Percentiles rank a stretch among this genome's conserved stretches.
These are phyloP conservation scores for Sphagnum tenellum DNA, from an alignment of 225 moss, liverwort and hornwort genomes.

Conservation along the genomic window DNA sequence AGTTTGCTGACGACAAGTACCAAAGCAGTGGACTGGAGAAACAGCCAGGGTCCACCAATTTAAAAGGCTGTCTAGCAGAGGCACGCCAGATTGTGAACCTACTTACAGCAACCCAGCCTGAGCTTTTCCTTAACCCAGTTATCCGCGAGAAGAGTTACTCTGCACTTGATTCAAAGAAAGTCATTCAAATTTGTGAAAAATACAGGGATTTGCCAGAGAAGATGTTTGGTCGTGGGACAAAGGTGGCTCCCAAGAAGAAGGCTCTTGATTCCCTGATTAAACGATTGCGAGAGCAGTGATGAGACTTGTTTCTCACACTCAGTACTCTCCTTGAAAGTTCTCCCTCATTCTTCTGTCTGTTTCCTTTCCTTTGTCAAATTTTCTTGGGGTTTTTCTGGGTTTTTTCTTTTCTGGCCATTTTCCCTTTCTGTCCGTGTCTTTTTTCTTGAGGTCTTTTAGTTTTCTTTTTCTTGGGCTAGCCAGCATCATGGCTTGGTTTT, in stretches of 20 bases:
- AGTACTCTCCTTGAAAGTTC: too few relatives aligned
- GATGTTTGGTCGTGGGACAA: conserved; percentile 18
- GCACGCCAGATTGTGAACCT: conserved; percentile 47
- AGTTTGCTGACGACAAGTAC: conserved; percentile 81
- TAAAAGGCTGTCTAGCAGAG: conserved; percentile 66
- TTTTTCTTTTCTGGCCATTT: too few relatives aligned
- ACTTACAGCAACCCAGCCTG: conserved; percentile 30
- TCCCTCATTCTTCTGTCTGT: too few relatives aligned
- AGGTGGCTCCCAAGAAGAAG: conserved; percentile 38
- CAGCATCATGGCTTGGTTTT: too few relatives aligned
- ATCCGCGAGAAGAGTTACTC: conserved; percentile 44
- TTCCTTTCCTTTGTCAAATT: too few relatives aligned
- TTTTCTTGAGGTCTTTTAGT: too few relatives aligned
- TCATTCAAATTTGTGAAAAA: conserved; percentile 33
- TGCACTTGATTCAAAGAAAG: conserved; percentile 34
- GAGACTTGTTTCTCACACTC: too few relatives aligned
- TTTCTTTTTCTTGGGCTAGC: too few relatives aligned
- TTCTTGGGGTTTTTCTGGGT: too few relatives aligned
- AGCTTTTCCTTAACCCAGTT: conserved; percentile 46
- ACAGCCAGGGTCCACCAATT: conserved; percentile 41
- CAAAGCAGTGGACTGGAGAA: conserved; percentile 69
- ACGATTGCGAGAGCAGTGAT: conserved; percentile 33
- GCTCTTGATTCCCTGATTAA: conserved; percentile 32
- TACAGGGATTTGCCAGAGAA: conserved; percentile 35
- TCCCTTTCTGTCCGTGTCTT: too few relatives aligned